Conservation (phyloP, 139 green algal genomes). For the Coccomyxa sp. region DNA sequence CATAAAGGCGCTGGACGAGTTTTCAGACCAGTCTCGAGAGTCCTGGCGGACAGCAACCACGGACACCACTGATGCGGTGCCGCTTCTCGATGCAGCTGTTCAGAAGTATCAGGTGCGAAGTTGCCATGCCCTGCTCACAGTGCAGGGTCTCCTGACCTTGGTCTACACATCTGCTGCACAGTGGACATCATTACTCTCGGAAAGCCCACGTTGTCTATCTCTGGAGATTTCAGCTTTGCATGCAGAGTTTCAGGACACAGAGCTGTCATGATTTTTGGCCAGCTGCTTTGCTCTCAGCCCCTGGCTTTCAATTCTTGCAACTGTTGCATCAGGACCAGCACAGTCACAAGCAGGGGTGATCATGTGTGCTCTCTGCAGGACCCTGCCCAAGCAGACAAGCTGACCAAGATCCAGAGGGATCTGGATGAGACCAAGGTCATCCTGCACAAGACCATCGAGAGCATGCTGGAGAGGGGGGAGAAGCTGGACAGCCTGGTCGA, state of each 20-base stretch:
- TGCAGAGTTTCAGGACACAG: no score
- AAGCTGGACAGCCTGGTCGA: slow-evolving; percentile 97
- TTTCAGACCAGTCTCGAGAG: slow-evolving; percentile 22
- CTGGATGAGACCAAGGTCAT: slow-evolving; percentile 92
- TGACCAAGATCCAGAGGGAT: slow-evolving; percentile 96
- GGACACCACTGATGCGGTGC: slow-evolving; percentile 48
- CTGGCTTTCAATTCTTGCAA: background rate
- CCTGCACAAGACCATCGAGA: slow-evolving; percentile 98
- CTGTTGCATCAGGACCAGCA: background rate
- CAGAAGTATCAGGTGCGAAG: slow-evolving; percentile 79
- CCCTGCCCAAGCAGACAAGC: slow-evolving; percentile 90
- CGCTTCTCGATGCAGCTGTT: slow-evolving; percentile 73
- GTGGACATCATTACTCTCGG: no score
- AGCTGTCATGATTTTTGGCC: background rate
- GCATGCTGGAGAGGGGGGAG: slow-evolving; percentile 91
- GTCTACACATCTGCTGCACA: no score
- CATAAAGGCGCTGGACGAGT: slow-evolving; percentile 76
- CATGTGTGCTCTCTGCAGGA: slow-evolving; percentile 54
- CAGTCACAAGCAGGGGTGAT: background rate
- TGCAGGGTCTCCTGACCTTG: no score
- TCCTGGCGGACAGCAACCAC: slow-evolving; percentile 62
- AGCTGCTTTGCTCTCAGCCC: background rate
- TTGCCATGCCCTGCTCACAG: background rate
- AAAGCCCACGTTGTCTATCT: no score
- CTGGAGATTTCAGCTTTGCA: no score